Percentiles rank a stretch among this genome's conserved stretches.
Conservation (phyloP, 768 basidiomycete genomes). For the Rossbeevera mucosa region DNA sequence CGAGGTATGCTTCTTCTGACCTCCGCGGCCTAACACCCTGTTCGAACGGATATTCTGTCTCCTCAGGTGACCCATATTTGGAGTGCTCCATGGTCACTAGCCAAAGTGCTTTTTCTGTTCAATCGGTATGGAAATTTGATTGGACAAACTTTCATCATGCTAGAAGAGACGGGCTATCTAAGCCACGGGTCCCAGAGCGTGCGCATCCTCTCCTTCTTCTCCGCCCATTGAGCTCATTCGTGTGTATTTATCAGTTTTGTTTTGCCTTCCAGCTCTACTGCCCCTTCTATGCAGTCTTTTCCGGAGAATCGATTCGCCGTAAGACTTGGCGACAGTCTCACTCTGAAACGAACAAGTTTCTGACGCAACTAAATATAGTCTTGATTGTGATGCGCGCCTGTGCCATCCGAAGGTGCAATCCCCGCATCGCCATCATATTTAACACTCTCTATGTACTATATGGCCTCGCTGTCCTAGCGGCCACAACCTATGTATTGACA, state of each 20-base stretch:
- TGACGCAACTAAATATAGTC: constrained; percentile 7
- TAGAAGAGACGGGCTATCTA: constrained; percentile 23
- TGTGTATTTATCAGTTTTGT: constrained; percentile 16
- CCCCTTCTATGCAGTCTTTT: constrained; percentile 3
- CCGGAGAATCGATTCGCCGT: constrained; percentile 23
- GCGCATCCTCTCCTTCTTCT: not conserved
- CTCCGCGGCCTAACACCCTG: not conserved
- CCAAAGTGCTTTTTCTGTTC: constrained; percentile 13
- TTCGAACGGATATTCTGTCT: not conserved
- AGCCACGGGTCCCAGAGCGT: constrained; percentile 13
- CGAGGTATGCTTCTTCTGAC: constrained; percentile 17
- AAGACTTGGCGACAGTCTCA: not conserved
- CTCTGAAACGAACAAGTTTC: not conserved
- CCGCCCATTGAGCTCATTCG: not conserved
- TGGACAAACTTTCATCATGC: constrained; percentile 17
- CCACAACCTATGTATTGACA: not conserved
- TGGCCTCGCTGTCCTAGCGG: not conserved
- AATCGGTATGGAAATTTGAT: constrained; percentile 17
- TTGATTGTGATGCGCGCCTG: constrained; percentile 23
- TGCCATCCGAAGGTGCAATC: constrained; percentile 18
- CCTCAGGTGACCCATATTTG: constrained; percentile 17
- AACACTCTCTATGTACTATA: constrained; percentile 12
- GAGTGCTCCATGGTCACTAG: constrained; percentile 10
- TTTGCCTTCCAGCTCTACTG: not conserved
- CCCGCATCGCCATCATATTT: not conserved